Evolutionary conservation across 306 rosid genomes (phyloP).

Genomic region (Begonia fuchsioides): DNA sequence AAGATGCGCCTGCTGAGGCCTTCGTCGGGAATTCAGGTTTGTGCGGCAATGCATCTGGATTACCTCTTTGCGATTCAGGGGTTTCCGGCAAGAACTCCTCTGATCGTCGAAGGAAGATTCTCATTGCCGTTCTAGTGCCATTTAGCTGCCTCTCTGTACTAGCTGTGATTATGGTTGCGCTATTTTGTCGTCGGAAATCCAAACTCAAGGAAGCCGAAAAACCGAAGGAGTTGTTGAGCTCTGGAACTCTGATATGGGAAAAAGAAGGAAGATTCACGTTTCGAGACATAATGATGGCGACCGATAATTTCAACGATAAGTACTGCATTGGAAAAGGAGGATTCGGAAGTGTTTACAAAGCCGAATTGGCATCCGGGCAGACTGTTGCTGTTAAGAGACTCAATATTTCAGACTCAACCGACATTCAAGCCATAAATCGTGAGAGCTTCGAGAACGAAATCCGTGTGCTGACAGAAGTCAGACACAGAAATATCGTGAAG

Average conservation of each 20-base stretch:
- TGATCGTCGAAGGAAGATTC: background rate
- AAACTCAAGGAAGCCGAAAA: background rate
- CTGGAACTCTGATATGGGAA: background rate
- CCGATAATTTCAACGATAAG: constrained; percentile 1
- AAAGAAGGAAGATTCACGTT: constrained; percentile 1
- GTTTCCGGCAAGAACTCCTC: background rate
- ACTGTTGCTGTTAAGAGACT: background rate
- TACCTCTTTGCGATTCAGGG: constrained; percentile 1
- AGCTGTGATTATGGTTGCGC: too few species aligned
- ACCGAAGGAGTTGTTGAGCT: background rate
- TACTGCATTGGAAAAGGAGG: constrained; percentile 4
- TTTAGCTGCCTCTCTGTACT: background rate
- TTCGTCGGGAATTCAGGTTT: constrained; percentile 17
- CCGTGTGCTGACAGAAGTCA: background rate
- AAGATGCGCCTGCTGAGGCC: constrained; percentile 8
- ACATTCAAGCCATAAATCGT: background rate
- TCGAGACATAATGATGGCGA: background rate
- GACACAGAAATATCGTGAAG: background rate
- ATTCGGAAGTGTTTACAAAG: background rate
- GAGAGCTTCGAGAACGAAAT: constrained; percentile 2
- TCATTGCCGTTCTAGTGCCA: background rate
- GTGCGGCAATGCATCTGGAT: constrained; percentile 16
- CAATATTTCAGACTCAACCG: background rate
- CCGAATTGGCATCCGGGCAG: background rate
- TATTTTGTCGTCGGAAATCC: too few species aligned